Conservation (phyloP, 148 eudicot genomes). For the Camellia granthamiana region DNA sequence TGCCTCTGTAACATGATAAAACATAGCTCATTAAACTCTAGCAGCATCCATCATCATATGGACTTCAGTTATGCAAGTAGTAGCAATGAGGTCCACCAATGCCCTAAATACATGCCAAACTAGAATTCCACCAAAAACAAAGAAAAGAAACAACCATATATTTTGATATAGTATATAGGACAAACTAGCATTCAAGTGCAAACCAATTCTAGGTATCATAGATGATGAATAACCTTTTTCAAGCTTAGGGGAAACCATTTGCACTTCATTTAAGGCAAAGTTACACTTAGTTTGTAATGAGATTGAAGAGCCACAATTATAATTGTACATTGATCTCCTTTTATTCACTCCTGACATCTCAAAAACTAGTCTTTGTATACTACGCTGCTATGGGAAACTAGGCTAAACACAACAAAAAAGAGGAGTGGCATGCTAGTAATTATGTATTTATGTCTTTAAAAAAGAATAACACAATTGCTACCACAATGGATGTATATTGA, state of each 20-base stretch:
- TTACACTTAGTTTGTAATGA: conserved; percentile 15
- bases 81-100: too few relatives aligned
- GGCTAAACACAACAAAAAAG: background rate
- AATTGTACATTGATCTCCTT: conserved; percentile 30
- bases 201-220: conserved; percentile 44
- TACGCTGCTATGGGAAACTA: conserved; percentile 26
- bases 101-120: background rate
- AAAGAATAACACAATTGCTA: too few relatives aligned
- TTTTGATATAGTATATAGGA: conserved; percentile 19
- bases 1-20: too few relatives aligned
- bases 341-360: conserved; percentile 41
- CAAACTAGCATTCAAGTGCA: conserved; percentile 49
- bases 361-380: conserved; percentile 36
- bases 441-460: background rate
- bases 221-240: conserved; percentile 24
- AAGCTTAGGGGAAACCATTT: conserved; percentile 22
- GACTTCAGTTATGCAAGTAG: too few relatives aligned
- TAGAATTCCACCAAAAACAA: conserved; percentile 22
- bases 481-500: too few relatives aligned
- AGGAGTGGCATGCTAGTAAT: background rate
- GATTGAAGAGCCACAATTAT: conserved; percentile 20
- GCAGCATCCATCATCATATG: too few relatives aligned
- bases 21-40: too few relatives aligned
- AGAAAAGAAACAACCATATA: too few relatives aligned
- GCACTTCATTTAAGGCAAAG: conserved; percentile 14